Conservation (phyloP, 371 early-diverging fungal genomes). For the Mortierella sp. region DNA sequence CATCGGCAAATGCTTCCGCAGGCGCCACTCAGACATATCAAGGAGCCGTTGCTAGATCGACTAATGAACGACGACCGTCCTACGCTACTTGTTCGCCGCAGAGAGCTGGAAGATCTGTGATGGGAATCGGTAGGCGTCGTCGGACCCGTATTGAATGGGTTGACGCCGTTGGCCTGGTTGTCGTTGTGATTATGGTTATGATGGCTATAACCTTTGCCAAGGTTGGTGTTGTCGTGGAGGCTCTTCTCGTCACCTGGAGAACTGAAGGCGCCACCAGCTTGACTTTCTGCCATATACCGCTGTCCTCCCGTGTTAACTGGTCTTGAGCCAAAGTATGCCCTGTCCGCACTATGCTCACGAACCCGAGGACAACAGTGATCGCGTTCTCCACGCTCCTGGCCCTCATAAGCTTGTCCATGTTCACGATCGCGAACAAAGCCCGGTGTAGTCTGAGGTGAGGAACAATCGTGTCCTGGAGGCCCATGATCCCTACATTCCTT, state of each 20-base stretch:
- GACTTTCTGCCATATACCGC: background rate
- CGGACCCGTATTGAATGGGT: slow-evolving; percentile 39
- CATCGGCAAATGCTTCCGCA: slow-evolving; percentile 46
- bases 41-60: slow-evolving; percentile 12
- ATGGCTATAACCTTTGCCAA: background rate
- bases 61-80: slow-evolving; percentile 30
- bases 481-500: slow-evolving; percentile 19
- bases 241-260: slow-evolving; percentile 14
- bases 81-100: slow-evolving; percentile 35
- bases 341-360: background rate
- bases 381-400: slow-evolving; percentile 4
- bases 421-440: slow-evolving; percentile 8
- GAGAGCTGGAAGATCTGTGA: background rate
- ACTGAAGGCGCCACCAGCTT: slow-evolving; percentile 1
- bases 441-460: background rate
- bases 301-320: slow-evolving; percentile 19
- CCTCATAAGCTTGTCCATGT: slow-evolving; percentile 5
- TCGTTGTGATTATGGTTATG: background rate
- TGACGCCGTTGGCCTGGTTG: slow-evolving; percentile 1
- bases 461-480: slow-evolving; percentile 23
- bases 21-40: slow-evolving; percentile 45
- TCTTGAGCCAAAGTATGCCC: slow-evolving; percentile 17
- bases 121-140: slow-evolving; percentile 32
- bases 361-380: no score
- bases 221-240: background rate